phyloP scores from a whole-genome alignment of 257 asterid species.

The Solanum appendiculatum region DNA sequence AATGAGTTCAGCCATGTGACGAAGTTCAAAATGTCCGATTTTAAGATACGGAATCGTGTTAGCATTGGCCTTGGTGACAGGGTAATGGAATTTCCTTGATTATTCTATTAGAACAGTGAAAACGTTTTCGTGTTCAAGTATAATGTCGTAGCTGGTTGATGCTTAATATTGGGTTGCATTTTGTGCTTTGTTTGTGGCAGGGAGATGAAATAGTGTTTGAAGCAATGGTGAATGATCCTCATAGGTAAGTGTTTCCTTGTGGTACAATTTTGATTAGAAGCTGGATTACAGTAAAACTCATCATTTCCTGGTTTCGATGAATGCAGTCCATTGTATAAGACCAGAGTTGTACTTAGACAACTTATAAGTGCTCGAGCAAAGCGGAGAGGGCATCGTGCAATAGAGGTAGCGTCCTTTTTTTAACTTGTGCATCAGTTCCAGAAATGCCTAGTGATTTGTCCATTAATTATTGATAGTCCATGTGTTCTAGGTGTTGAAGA shows the following conservation, averaged over 20 bases:
- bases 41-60: conserved; percentile 59
- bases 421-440: not conserved
- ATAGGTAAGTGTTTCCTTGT: conserved; percentile 41
- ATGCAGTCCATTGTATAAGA: conserved; percentile 69
- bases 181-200: conserved; percentile 31
- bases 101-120: not conserved
- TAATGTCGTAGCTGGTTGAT: not conserved
- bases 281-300: not conserved
- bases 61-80: conserved; percentile 74
- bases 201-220: conserved; percentile 75
- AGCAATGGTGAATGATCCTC: conserved; percentile 67
- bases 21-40: conserved; percentile 82
- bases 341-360: conserved; percentile 73
- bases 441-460: not conserved
- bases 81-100: conserved; percentile 23
- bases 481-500: conserved; percentile 63
- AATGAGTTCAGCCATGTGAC: conserved; percentile 79
- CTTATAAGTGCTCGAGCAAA: conserved; percentile 58
- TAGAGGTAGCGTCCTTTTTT: conserved; percentile 47
- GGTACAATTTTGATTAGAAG: not conserved
- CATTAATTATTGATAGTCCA: not conserved
- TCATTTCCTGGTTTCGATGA: not conserved
- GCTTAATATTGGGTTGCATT: not conserved
- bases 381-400: conserved; percentile 89
- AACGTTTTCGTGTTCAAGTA: not conserved